Evolutionary conservation across 805 yeast genomes (phyloP), one percentile per base, ranked within the genome.

Genomic region (Millerago galiae): DNA sequence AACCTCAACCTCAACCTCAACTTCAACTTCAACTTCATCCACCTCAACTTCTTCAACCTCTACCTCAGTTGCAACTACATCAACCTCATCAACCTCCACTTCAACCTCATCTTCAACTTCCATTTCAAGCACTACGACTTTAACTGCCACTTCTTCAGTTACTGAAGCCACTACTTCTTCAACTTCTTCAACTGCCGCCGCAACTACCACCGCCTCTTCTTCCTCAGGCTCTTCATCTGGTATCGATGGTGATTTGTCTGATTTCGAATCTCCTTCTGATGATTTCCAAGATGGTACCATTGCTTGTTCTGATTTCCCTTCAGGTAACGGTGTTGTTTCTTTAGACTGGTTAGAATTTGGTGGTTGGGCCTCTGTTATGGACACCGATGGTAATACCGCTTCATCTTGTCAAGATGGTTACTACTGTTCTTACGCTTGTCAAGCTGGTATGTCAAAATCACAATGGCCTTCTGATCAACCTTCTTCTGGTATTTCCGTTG

Each of bases 401-500:
- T 73, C 83, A 37, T 58, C 75, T 37, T 91, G 99, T 74, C 63
- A 70, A 49, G 96, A 90, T 54, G 98, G 97, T 45, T 77, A 77
- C 58, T 88, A 86, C 80, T 91, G 99, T 71, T 91, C 98, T 47
- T 91, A 91, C 68, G 96, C 98, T 48, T 91, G 99, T 74, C 95
- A 89, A 72, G 79, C 96, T 33, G 99, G 98, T 77, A 87, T 88
- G 96, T 87, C 97, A 60, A 91, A 91, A 80, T 88, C 97, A 43
- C 99, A 91, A 73, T 91, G 95, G 95, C 98, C 98, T 49, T 68
- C 82, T 35, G 52, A 62, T 43, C 99, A 91, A 72, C 98, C 98
- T 43, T 51, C 83, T 43, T 75, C 70, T 63, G 98, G 98, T 71
- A 83, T 83, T 44, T 84, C 97, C 35, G 79, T 91, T 53, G 99